These are phyloP conservation scores for Taphrina communis DNA, from an alignment of 1,139 yeast genomes.

Conservation along the genomic window DNA sequence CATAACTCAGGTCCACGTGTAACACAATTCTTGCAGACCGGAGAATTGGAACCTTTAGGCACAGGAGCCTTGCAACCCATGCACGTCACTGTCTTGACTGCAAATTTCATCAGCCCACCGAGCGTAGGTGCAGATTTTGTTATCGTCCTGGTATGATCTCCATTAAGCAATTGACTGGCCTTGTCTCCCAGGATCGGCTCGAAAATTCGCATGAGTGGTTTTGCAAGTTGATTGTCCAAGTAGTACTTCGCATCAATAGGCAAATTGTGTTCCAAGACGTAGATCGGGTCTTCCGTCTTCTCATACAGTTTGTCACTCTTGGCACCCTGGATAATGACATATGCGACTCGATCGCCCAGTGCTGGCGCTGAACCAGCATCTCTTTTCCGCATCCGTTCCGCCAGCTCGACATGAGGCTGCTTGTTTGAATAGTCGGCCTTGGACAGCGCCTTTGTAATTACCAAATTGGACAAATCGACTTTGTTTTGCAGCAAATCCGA, in stretches of 20 bases:
- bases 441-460: constrained; percentile 90
- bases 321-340: constrained; percentile 84
- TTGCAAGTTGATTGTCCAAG: constrained; percentile 87
- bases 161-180: constrained; percentile 73
- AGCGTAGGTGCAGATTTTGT: constrained; percentile 67
- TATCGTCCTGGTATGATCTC: constrained; percentile 82
- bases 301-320: constrained; percentile 87
- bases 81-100: constrained; percentile 86
- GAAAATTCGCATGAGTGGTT: constrained; percentile 90
- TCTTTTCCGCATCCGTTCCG: constrained; percentile 94
- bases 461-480: constrained; percentile 89
- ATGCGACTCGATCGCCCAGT: constrained; percentile 97
- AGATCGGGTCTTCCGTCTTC: constrained; percentile 95
- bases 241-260: constrained; percentile 96
- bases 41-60: constrained; percentile 66
- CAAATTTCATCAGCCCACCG: constrained; percentile 89
- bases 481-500: constrained; percentile 89
- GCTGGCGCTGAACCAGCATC: constrained; percentile 98
- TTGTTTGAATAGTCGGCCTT: constrained; percentile 91
- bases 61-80: constrained; percentile 86
- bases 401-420: constrained; percentile 95
- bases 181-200: constrained; percentile 93
- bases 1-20: constrained; percentile 77
- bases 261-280: constrained; percentile 84
- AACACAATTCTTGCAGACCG: constrained; percentile 81